Evolutionary conservation across 1,284 basidiomycete species (phyloP).

Genomic region (Serendipita sp.): DNA sequence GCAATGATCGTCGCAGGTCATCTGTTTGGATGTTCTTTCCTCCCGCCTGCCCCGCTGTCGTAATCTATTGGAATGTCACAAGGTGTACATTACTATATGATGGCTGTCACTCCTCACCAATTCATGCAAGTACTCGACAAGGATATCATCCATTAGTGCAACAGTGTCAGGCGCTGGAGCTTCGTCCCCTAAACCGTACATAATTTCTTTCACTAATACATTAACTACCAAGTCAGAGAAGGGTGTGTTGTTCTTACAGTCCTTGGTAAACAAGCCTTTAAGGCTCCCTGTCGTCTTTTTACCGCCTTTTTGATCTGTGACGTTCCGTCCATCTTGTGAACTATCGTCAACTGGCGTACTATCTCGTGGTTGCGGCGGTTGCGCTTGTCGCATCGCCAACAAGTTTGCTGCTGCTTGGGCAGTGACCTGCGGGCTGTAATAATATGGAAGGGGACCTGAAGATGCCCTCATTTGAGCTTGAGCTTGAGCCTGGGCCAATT

Average conservation of each 20-base stretch:
- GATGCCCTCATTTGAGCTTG: not conserved
- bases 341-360: not conserved
- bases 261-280: constrained; percentile 63
- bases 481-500: not conserved
- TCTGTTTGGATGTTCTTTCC: constrained; percentile 59
- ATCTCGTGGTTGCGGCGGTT: not conserved
- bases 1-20: constrained; percentile 61
- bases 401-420: not conserved
- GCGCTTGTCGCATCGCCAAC: not conserved
- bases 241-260: constrained; percentile 30
- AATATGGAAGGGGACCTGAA: not conserved
- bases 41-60: constrained; percentile 50
- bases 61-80: constrained; percentile 35
- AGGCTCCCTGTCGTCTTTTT: constrained; percentile 34
- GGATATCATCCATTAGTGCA: constrained; percentile 85
- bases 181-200: constrained; percentile 94
- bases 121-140: constrained; percentile 82
- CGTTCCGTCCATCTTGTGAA: constrained; percentile 1
- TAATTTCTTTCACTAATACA: constrained; percentile 60
- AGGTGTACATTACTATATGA: constrained; percentile 9
- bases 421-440: not conserved
- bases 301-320: not conserved
- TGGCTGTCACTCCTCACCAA: constrained; percentile 38
- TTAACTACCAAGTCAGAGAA: not conserved
- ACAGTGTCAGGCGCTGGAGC: constrained; percentile 75